Evolutionary conservation across 2,329 filamentous ascomycete species (phyloP).

Genomic region (Fusarium lyarnte): DNA sequence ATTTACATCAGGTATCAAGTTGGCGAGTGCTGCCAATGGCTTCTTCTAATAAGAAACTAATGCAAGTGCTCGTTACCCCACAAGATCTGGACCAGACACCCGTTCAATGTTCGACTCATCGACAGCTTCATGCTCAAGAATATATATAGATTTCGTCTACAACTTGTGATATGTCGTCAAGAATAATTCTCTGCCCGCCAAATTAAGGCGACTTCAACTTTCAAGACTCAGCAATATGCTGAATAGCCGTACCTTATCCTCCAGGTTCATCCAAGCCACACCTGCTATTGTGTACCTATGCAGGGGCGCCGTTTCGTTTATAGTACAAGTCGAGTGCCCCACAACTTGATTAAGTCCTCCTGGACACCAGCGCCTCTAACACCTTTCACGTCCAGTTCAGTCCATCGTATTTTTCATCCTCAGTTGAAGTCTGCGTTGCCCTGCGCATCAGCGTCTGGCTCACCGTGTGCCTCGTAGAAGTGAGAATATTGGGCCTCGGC

Average conservation of each 20-base stretch:
- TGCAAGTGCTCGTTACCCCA: background rate
- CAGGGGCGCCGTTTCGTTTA: conserved; percentile 26
- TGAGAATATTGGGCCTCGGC: conserved; percentile 62
- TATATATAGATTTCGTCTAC: conserved; percentile 16
- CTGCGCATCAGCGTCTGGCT: conserved; percentile 57
- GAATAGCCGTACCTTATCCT: conserved; percentile 4
- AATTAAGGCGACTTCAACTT: background rate
- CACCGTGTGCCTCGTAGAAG: conserved; percentile 63
- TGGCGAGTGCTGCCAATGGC: background rate
- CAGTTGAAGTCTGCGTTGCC: conserved; percentile 64
- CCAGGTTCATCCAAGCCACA: conserved; percentile 24
- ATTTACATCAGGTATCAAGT: background rate
- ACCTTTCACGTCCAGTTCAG: background rate
- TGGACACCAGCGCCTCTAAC: conserved; percentile 3
- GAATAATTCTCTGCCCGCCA: background rate
- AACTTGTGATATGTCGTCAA: background rate
- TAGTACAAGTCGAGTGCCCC: conserved; percentile 24
- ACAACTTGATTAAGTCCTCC: conserved; percentile 25
- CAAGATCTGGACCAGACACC: background rate
- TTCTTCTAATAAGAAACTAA: conserved; percentile 9
- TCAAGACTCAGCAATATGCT: conserved; percentile 2
- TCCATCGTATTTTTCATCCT: background rate
- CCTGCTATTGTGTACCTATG: background rate
- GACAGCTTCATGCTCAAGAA: background rate
- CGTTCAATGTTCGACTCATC: background rate